A percentile compares a stretch with the other conserved stretches of the same genome.
Evolutionary conservation across 768 basidiomycete species (phyloP).

Genomic region (Agrocybe pediades): DNA sequence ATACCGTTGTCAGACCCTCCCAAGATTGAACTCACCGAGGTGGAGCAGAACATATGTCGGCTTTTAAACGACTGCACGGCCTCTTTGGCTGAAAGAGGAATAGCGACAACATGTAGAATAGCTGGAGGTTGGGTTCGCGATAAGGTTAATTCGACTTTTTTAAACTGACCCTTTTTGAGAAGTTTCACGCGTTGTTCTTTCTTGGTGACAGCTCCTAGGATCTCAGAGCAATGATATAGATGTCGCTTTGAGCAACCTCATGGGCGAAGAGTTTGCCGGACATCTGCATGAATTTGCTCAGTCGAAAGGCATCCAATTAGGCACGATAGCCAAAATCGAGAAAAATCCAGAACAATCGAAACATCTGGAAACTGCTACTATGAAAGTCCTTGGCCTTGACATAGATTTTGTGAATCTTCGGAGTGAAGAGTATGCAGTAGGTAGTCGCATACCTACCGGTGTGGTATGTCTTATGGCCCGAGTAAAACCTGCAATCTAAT

Average conservation of each 20-base stretch:
- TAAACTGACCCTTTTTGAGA: neutral
- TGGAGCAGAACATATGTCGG: constrained; percentile 69
- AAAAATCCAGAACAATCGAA: constrained; percentile 97
- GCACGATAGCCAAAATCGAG: constrained; percentile 79
- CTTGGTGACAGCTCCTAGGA: constrained; percentile 65
- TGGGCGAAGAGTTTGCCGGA: constrained; percentile 87
- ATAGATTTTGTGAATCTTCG: constrained; percentile 94
- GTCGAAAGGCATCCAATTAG: constrained; percentile 51
- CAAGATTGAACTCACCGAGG: constrained; percentile 60
- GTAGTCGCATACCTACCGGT: constrained; percentile 86
- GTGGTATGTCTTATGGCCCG: constrained; percentile 56
- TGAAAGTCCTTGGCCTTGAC: constrained; percentile 77
- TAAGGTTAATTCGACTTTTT: constrained; percentile 62
- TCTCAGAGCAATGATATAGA: constrained; percentile 90
- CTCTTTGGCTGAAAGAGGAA: constrained; percentile 53
- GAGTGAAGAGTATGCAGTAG: constrained; percentile 86
- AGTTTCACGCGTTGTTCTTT: neutral
- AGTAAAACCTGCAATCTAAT: neutral
- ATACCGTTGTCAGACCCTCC: constrained; percentile 24
- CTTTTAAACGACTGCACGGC: constrained; percentile 81
- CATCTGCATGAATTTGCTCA: constrained; percentile 66
- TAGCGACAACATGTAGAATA: constrained; percentile 76
- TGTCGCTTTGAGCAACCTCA: constrained; percentile 86
- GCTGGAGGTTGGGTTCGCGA: constrained; percentile 99
- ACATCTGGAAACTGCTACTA: constrained; percentile 93